Percentiles rank a stretch among this genome's conserved stretches.
Evolutionary conservation across 2,329 filamentous ascomycete genomes (phyloP).

Genomic region (Fonsecaea erecta): DNA sequence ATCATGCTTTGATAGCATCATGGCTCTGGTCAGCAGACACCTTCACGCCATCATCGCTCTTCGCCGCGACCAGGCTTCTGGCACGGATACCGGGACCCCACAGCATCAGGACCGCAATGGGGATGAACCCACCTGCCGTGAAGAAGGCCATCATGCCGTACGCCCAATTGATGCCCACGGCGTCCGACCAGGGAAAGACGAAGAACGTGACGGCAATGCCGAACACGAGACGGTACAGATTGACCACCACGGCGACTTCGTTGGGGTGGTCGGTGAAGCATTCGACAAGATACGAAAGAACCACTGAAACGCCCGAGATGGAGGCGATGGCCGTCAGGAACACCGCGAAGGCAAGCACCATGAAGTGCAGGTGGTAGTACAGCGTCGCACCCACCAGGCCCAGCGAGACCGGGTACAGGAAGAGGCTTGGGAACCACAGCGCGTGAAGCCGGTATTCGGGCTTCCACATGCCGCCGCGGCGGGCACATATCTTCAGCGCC

Average conservation of each 20-base stretch:
- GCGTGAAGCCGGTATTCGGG: slow-evolving; percentile 48
- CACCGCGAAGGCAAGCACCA: not conserved
- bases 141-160: slow-evolving; percentile 11
- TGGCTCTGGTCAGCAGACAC: not conserved
- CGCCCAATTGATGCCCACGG: not conserved
- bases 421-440: slow-evolving; percentile 40
- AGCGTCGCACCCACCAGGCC: slow-evolving; percentile 40
- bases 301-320: not conserved
- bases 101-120: not conserved
- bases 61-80: not conserved
- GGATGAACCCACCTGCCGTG: not conserved
- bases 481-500: slow-evolving; percentile 32
- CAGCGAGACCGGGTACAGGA: slow-evolving; percentile 42
- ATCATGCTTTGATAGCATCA: not conserved
- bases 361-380: slow-evolving; percentile 8
- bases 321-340: not conserved
- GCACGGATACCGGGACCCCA: not conserved
- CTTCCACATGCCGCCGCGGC: slow-evolving; percentile 43
- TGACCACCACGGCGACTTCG: not conserved
- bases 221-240: not conserved
- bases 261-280: slow-evolving; percentile 3
- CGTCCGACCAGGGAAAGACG: not conserved
- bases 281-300: not conserved
- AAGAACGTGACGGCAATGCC: slow-evolving; percentile 5
- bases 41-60: not conserved